Conservation (phyloP, 2,329 filamentous ascomycete genomes). For the Amylocarpus encephaloides region DNA sequence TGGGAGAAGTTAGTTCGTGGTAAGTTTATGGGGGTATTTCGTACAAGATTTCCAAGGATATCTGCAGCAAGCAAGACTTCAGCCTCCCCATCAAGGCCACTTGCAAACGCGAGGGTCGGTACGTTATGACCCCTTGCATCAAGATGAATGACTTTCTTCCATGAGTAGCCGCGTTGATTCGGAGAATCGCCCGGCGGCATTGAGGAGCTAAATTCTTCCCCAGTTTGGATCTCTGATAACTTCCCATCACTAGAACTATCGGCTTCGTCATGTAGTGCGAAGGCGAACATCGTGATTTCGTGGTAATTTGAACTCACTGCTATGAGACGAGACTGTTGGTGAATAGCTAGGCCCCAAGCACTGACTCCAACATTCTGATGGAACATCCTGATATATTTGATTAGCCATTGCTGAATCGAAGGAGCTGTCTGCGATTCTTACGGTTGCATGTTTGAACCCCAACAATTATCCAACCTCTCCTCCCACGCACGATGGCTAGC, state of each 20-base stretch:
- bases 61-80: constrained; percentile 23
- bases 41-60: constrained; percentile 22
- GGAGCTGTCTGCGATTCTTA: constrained; percentile 7
- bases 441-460: constrained; percentile 9
- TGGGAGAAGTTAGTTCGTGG: background rate
- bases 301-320: constrained; percentile 75
- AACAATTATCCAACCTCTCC: background rate
- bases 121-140: constrained; percentile 22
- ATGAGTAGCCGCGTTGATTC: background rate
- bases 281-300: constrained; percentile 49
- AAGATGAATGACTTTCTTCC: constrained; percentile 11
- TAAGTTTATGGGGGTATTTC: background rate
- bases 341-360: constrained; percentile 80
- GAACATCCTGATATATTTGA: constrained; percentile 47
- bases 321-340: constrained; percentile 73
- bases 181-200: background rate
- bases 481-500: background rate
- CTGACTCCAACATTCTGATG: constrained; percentile 68
- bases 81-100: constrained; percentile 17
- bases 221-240: background rate
- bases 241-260: background rate
- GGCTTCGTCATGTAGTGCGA: constrained; percentile 27
- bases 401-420: background rate
- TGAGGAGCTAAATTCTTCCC: too few species aligned
- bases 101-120: constrained; percentile 26